Conservation (phyloP, 2,329 filamentous ascomycete species). For the Trichoderma simmonsii region DNA sequence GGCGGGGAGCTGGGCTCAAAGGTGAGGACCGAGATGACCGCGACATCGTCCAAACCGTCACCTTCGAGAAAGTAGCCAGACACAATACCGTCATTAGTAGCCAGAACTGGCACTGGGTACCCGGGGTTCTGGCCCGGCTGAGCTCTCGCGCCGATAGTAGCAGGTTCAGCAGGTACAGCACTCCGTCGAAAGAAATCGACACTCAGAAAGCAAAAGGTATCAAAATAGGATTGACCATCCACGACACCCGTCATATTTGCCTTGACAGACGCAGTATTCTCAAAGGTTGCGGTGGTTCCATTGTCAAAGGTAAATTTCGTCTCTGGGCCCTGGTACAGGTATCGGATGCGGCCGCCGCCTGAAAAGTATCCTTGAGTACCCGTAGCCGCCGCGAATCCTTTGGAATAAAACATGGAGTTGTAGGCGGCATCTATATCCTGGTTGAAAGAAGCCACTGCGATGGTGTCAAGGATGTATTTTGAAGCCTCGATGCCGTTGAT, state of each 20-base stretch:
- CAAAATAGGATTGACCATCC: conserved; percentile 34
- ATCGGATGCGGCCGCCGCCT: conserved; percentile 29
- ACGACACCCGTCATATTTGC: conserved; percentile 30
- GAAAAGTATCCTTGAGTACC: conserved; percentile 30
- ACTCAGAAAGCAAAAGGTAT: conserved; percentile 32
- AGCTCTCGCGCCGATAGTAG: background rate
- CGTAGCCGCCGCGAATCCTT: conserved; percentile 22
- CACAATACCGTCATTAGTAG: conserved; percentile 23
- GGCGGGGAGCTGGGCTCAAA: conserved; percentile 29
- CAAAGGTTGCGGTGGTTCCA: conserved; percentile 30
- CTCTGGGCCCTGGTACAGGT: conserved; percentile 31
- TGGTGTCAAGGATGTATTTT: conserved; percentile 24
- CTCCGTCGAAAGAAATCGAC: background rate
- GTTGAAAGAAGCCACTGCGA: conserved; percentile 22
- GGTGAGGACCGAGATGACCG: conserved; percentile 27
- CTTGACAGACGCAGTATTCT: conserved; percentile 33
- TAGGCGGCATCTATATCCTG: conserved; percentile 33
- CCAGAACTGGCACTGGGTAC: conserved; percentile 33
- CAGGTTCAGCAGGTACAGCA: background rate
- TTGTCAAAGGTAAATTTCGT: conserved; percentile 38
- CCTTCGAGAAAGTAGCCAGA: conserved; percentile 37
- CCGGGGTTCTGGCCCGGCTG: background rate
- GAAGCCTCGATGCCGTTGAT: conserved; percentile 29
- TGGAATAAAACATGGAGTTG: conserved; percentile 38
- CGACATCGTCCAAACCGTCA: conserved; percentile 34